phyloP scores from a whole-genome alignment of 495 filamentous ascomycete species.

The Penicillium robsamsonii region DNA sequence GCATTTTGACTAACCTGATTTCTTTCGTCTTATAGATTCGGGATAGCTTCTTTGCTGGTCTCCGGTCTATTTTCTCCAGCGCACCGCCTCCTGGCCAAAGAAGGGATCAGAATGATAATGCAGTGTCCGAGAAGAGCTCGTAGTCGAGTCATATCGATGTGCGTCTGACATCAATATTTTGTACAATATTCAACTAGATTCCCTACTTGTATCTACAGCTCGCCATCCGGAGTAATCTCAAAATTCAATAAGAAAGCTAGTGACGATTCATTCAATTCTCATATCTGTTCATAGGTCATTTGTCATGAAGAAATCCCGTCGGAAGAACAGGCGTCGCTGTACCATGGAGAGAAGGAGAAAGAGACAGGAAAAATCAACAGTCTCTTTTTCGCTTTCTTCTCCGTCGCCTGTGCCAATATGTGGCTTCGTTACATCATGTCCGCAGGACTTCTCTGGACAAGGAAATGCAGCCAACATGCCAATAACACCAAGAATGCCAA shows the following conservation, averaged over 20 bases:
- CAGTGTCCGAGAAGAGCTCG: background rate
- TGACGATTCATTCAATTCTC: slow-evolving; percentile 29
- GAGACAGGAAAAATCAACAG: background rate
- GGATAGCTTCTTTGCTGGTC: slow-evolving; percentile 34
- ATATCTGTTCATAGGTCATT: slow-evolving; percentile 29
- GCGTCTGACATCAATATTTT: background rate
- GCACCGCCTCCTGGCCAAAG: slow-evolving; percentile 34
- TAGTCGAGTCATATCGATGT: background rate
- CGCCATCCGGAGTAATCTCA: background rate
- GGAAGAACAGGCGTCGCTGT: slow-evolving; percentile 22
- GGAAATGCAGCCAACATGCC: slow-evolving; percentile 26
- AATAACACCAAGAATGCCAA: slow-evolving; percentile 39
- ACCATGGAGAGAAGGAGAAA: slow-evolving; percentile 13
- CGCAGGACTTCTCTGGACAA: slow-evolving; percentile 30
- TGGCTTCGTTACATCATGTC: slow-evolving; percentile 44
- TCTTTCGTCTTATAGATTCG: slow-evolving; percentile 31
- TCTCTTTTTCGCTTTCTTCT: slow-evolving; percentile 5
- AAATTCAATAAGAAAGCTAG: background rate
- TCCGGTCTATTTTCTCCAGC: slow-evolving; percentile 37
- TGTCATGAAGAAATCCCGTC: slow-evolving; percentile 25
- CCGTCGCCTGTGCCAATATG: slow-evolving; percentile 24
- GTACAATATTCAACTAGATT: slow-evolving; percentile 11
- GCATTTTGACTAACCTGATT: background rate
- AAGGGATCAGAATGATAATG: slow-evolving; percentile 21
- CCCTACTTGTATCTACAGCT: slow-evolving; percentile 3